Percentiles rank a stretch among this genome's conserved stretches.
Evolutionary conservation across 2,329 filamentous ascomycete genomes (phyloP).

Genomic region (Zymoseptoria brevis): DNA sequence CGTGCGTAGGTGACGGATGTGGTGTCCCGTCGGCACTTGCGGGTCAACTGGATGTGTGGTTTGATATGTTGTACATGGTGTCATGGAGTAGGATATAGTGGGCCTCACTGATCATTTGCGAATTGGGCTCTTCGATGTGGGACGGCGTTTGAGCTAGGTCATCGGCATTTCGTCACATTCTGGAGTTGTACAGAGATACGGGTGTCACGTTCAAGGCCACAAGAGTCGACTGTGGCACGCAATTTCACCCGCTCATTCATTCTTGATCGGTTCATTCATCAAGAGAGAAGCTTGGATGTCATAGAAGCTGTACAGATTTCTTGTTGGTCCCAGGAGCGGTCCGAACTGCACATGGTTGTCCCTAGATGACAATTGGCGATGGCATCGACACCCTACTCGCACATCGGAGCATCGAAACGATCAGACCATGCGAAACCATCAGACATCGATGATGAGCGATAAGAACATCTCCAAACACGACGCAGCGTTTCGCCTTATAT

Average conservation of each 20-base stretch:
- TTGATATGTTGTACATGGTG: neutral
- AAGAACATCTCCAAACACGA: too few species aligned
- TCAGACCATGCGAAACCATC: too few species aligned
- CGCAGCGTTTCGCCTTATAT: too few species aligned
- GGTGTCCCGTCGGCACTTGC: neutral
- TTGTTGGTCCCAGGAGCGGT: neutral
- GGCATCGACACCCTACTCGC: too few species aligned
- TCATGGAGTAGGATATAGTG: neutral
- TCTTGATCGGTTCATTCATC: neutral
- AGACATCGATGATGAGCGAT: too few species aligned
- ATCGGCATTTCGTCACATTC: neutral
- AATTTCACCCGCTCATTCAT: neutral
- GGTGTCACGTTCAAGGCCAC: neutral
- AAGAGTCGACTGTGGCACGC: neutral
- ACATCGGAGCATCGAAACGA: neutral
- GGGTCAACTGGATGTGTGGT: neutral
- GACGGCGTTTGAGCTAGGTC: neutral
- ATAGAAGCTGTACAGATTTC: neutral
- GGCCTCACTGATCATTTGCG: neutral
- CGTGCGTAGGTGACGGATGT: constrained; percentile 2
- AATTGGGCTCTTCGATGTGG: neutral
- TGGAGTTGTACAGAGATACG: neutral
- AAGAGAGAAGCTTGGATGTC: neutral
- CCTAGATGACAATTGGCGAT: neutral
- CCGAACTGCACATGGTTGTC: neutral